Percentiles rank a stretch among this genome's conserved stretches.
phyloP scores from a whole-genome alignment of 495 filamentous ascomycete genomes.

The Schizothecium vesticola region DNA sequence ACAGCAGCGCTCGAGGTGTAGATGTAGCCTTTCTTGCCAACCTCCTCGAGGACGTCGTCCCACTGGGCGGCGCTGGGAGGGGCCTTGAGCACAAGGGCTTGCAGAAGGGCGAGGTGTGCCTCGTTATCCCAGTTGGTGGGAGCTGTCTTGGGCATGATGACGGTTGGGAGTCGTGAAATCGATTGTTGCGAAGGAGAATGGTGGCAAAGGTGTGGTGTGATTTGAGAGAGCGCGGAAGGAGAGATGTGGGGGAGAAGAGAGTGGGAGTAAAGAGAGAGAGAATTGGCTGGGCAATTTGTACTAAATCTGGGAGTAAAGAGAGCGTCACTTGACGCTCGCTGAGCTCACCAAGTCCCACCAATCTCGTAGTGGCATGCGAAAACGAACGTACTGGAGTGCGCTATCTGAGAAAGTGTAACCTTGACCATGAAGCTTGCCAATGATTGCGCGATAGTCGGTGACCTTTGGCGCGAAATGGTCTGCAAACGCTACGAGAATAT shows the following conservation, averaged over 20 bases:
- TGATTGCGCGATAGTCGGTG: slow-evolving; percentile 5
- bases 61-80: slow-evolving; percentile 18
- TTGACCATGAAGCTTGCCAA: background rate
- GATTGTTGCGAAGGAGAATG: background rate
- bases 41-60: slow-evolving; percentile 17
- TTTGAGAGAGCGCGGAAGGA: background rate
- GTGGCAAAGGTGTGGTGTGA: background rate
- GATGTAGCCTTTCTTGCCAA: slow-evolving; percentile 19
- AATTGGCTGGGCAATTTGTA: background rate
- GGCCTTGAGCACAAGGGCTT: slow-evolving; percentile 22
- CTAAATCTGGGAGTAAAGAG: background rate
- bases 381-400: slow-evolving; percentile 12
- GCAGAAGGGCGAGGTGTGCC: slow-evolving; percentile 29
- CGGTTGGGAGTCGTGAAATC: background rate
- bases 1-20: slow-evolving; percentile 27
- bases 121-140: slow-evolving; percentile 31
- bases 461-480: slow-evolving; percentile 3
- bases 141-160: slow-evolving; percentile 16
- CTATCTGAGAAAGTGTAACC: background rate
- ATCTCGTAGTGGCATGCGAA: background rate
- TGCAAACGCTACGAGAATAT: slow-evolving; percentile 20
- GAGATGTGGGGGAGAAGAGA: background rate
- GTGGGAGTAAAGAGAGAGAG: background rate
- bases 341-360: background rate
- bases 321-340: background rate